Evolutionary conservation across 2,329 filamentous ascomycete species (phyloP).

Genomic region (Neophaeococcomyces mojaviensis): DNA sequence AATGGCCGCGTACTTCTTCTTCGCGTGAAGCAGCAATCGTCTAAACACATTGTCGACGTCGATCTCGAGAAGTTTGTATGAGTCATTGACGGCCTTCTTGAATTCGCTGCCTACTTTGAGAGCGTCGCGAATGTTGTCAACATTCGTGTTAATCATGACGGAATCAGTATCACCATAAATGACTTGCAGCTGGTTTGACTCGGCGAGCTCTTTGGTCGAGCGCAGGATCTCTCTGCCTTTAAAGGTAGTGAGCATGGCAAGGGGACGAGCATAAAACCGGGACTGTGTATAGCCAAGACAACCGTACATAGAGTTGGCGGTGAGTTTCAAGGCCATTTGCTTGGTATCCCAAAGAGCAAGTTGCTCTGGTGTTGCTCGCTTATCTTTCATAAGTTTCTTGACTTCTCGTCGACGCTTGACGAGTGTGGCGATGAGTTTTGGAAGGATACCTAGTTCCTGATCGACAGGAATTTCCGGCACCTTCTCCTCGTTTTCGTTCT

Average conservation of each 20-base stretch:
- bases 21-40: slow-evolving; percentile 84
- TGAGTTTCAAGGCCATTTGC: slow-evolving; percentile 91
- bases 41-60: slow-evolving; percentile 98
- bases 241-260: slow-evolving; percentile 92
- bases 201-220: slow-evolving; percentile 91
- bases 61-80: slow-evolving; percentile 87
- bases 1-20: slow-evolving; percentile 98
- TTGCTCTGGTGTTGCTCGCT: slow-evolving; percentile 74
- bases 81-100: slow-evolving; percentile 89
- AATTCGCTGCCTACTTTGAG: slow-evolving; percentile 89
- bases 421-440: slow-evolving; percentile 82
- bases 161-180: slow-evolving; percentile 99
- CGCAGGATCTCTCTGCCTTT: slow-evolving; percentile 96
- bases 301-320: slow-evolving; percentile 99
- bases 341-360: slow-evolving; percentile 96
- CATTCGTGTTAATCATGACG: slow-evolving; percentile 99
- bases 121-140: slow-evolving; percentile 84
- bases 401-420: slow-evolving; percentile 84
- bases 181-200: slow-evolving; percentile 82
- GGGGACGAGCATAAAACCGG: slow-evolving; percentile 88
- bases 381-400: slow-evolving; percentile 95
- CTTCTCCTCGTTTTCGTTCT: slow-evolving; percentile 72
- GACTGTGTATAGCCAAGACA: slow-evolving; percentile 96
- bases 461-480: slow-evolving; percentile 72
- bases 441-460: slow-evolving; percentile 76